Evolutionary conservation across 805 yeast genomes (phyloP), one percentile per base, ranked within the genome.

Genomic region (Dipodascus albidus): DNA sequence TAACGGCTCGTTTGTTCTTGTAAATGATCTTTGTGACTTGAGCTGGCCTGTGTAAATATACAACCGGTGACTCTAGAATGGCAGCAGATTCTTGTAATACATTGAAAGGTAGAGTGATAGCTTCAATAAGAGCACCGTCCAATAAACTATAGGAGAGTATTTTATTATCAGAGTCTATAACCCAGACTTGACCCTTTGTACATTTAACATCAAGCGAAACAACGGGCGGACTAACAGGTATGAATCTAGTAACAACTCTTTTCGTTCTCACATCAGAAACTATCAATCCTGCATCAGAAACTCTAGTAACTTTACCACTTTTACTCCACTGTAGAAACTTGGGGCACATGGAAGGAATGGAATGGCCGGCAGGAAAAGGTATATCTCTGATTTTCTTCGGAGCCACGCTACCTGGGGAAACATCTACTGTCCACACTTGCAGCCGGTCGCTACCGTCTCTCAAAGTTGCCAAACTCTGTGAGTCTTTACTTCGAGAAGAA

Each of bases 351-450:
- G 44, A 38, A n/a, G 44, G 44, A 4, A 23, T 3, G 11, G 49
- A 47, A n/a, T 47, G 24, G 8, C 49, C 31, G 14, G 23, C n/a
- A 14, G 55, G 55, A n/a, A 51, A 47, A 11, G 47, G 41, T 23
- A 53, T 47, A 47, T 53, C 48, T 19, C 55, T 31, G 15, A 53
- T 53, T 47, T 53, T 50, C 3, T 52, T 3, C 19, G 50, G 51
- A 15, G 35, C 20, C 20, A 17, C 20, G 17, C 23, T 4, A 19
- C 50, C 50, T 6, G 44, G 44, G 4, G 20, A n/a, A 9, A 53
- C n/a, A n/a, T 23, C 44, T 20, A 53, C 48, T 19, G 54, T 38
- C 55, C 55, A 53, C 2, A 53, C 55, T 35, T 47, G 50, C n/a
- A 53, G 21, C 31, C 50, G 47, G 47, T 51, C 52, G 51, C 44